Base-by-base conservation (phyloP, 2,329 filamentous ascomycete species). In the Sarocladium brachiariae region DNA sequence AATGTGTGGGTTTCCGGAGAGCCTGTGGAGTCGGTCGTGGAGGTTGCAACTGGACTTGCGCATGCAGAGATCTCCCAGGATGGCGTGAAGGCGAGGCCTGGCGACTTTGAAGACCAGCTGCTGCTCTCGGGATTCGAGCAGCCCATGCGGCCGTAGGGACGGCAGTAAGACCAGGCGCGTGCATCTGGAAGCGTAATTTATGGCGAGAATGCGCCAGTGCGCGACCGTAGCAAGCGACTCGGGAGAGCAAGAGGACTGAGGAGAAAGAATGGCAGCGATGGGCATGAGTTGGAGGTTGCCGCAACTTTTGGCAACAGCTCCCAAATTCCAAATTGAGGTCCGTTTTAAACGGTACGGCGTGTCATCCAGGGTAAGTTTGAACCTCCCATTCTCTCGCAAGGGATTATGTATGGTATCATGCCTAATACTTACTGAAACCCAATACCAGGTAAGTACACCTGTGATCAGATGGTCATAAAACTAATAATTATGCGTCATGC, bases 141-240 rank as follows among this genome's bases (percentile, higher is more conserved):
- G 50, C 47, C 41, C 50, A 49, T 51, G 48, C 46, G 24, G 50
- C 51, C 53, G 50, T 43, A n/a, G 39, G 50, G n/a, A 52, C 39
- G 47, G 50, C 52, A 24, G 45, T 18, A 21, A 39, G 33, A 21
- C 46, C 51, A 34, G 50, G 48, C 31, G 41, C 48, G 31, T 52
- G 53, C 53, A 54, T 54, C 33, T 50, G 49, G 46, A 19, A 49
- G 33, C 30, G 19, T 13, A 21, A 25, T 31, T 2, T 9, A 2
- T 49, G 19, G 46, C 19, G 30, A 9, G 4, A 37, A 13, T 37
- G 19, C 31, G 46, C 31, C 30, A 14, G 13, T 31, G 46, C 46
- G 46, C 46, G 33, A 49, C 33, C 27, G 21, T 7, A 16, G n/a
- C 24, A 23, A 16, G 25, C 27, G 25, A 33, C 43, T 21, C 43